Conservation (phyloP, 257 asterid species). For the Petunia axillaris region DNA sequence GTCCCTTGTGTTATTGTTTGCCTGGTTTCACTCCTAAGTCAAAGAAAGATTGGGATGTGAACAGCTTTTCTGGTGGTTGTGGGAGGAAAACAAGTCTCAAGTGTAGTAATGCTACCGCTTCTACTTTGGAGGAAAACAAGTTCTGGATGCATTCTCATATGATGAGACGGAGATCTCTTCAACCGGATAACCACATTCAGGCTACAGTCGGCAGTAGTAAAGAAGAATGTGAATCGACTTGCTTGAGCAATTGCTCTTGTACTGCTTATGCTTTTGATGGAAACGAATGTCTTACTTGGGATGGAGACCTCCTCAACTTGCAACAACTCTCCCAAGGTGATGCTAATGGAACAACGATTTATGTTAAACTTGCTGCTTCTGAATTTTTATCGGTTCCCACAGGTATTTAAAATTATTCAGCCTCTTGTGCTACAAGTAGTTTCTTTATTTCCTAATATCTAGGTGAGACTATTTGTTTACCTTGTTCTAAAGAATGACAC, state of each 20-base stretch:
- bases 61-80: slow-evolving; percentile 49
- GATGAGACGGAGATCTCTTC: neutral
- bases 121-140: too few species aligned
- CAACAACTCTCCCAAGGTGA: neutral
- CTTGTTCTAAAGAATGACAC: too few species aligned
- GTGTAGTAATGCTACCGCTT: neutral
- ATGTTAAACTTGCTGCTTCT: neutral
- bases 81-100: neutral
- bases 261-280: neutral
- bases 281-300: too few species aligned
- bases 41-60: slow-evolving; percentile 36
- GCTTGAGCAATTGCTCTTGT: neutral
- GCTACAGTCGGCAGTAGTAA: neutral
- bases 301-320: too few species aligned
- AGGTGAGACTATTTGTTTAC: too few species aligned
- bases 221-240: neutral
- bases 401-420: neutral
- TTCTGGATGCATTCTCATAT: neutral
- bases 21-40: slow-evolving; percentile 32
- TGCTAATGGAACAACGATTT: neutral
- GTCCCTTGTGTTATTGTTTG: slow-evolving; percentile 42
- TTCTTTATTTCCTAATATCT: neutral
- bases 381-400: neutral
- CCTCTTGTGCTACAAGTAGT: neutral
- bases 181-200: neutral